A percentile compares a stretch with the other conserved stretches of the same genome.
Conservation (phyloP, 768 basidiomycete genomes). For the Trametes cubensis region DNA sequence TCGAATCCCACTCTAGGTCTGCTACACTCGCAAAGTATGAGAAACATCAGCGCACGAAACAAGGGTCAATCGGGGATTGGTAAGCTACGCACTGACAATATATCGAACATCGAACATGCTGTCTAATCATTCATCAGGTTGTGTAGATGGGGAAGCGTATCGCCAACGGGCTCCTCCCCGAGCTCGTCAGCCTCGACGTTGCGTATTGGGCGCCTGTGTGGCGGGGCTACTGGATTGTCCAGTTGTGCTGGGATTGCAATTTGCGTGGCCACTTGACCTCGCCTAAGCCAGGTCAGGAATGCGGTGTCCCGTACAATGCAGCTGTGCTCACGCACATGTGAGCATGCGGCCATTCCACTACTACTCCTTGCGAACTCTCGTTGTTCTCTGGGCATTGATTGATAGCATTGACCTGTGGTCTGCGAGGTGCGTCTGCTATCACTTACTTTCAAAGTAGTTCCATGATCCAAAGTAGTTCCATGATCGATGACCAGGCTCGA, state of each 20-base stretch:
- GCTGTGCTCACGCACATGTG: not conserved
- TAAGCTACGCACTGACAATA: too few relatives aligned
- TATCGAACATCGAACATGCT: not conserved
- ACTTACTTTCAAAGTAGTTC: too few relatives aligned
- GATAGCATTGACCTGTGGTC: not conserved
- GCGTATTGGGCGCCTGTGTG: not conserved
- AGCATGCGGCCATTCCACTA: not conserved
- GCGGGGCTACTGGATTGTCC: not conserved
- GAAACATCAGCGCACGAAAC: too few relatives aligned
- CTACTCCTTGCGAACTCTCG: not conserved
- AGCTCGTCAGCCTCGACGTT: not conserved
- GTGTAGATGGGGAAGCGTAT: not conserved
- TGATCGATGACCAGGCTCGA: not conserved
- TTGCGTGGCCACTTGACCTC: not conserved
- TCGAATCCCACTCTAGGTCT: too few relatives aligned
- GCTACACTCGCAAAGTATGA: too few relatives aligned
- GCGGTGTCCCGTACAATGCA: not conserved
- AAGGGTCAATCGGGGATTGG: too few relatives aligned
- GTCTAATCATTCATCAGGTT: constrained; percentile 2
- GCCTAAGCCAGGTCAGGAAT: not conserved
- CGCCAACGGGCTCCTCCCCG: constrained; percentile 6
- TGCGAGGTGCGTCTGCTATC: not conserved
- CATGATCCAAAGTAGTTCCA: too few relatives aligned
- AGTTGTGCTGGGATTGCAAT: not conserved
- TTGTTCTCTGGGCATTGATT: not conserved